Conservation (phyloP, 208 protist genomes). For the Ichthyophonus hoferi region DNA sequence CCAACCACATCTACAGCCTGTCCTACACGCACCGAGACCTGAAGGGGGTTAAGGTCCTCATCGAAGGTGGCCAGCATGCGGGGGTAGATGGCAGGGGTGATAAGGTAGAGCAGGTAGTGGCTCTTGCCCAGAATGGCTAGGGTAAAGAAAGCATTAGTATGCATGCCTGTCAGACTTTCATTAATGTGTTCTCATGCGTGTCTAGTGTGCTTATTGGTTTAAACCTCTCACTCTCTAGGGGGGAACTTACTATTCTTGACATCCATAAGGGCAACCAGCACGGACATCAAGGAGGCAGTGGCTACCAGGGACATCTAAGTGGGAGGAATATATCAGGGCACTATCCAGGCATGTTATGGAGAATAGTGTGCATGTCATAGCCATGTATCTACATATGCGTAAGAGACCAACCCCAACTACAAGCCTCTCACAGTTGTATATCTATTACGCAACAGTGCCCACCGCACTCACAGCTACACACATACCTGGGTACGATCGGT, state of each 20-base stretch:
- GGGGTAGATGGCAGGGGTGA: slow-evolving; percentile 84
- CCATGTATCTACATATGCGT: too few species aligned
- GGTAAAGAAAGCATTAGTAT: too few species aligned
- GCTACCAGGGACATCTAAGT: slow-evolving; percentile 60
- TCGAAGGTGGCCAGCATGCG: slow-evolving; percentile 94
- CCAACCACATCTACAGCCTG: slow-evolving; percentile 89
- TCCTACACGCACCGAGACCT: slow-evolving; percentile 80
- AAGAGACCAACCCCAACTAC: too few species aligned
- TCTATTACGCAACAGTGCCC: too few species aligned
- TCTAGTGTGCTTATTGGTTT: too few species aligned
- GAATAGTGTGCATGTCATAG: too few species aligned
- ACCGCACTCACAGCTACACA: slow-evolving; percentile 96
- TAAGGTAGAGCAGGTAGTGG: slow-evolving; percentile 91
- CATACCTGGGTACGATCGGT: slow-evolving; percentile 80
- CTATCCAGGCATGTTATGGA: too few species aligned
- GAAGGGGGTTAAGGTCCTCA: slow-evolving; percentile 81
- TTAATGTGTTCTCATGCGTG: too few species aligned
- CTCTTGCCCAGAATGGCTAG: slow-evolving; percentile 77
- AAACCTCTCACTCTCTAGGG: too few species aligned
- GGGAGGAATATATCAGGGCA: slow-evolving; percentile 84
- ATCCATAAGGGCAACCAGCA: slow-evolving; percentile 56
- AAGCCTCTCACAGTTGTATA: too few species aligned
- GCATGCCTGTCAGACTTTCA: too few species aligned
- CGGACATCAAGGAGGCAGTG: not conserved
- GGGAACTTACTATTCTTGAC: slow-evolving; percentile 69